Evolutionary conservation across 192 early-diverging fungal genomes (phyloP), one percentile per base, ranked within the genome.

Genomic region (Rhizoclosmatium globosum): DNA sequence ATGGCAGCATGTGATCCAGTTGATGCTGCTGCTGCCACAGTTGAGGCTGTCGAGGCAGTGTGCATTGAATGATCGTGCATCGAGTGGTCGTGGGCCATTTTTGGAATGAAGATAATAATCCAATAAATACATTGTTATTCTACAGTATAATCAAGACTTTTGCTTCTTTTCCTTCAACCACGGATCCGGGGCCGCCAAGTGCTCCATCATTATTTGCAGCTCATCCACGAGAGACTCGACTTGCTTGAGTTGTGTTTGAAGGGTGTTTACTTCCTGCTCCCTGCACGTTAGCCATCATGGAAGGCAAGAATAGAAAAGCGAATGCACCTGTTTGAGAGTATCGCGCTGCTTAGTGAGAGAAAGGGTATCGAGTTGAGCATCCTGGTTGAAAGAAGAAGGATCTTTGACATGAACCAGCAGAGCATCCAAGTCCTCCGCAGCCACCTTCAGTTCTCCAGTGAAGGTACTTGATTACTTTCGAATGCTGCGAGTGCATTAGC

Each of bases 211-310:
- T 21, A 46, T 15, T 38, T 43, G 57, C 59, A 74, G 19, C 4
- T 74, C 72, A 23, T 60, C 72, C 38, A 74, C 4, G 13, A 74
- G 60, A 11, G 11, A n/a, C 58, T 74, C 72, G 17, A 64, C 60
- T 53, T 21, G 13, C 31, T 56, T 50, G 7, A 74, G 56, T 47
- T 74, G 19, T 13, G 4, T 15, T 38, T 21, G 15, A 4, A 17
- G 13, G 19, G 56, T 42, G 23, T 6, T 38, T 39, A 74, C 11
- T 13, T 74, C 72, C 71, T 72, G 71, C 31, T 31, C 31, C 0
- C 31, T 0, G 0, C 31, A 31, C 31, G 31, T 31, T 31, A 31
- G 3, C 2, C 19, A 57, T 17, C 56, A 15, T 21, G 56, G 56
- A 21, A 57, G n/a, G 13, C 56, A 57, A 17, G n/a, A 0, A 57